phyloP scores from a whole-genome alignment of 2,329 filamentous ascomycete species.

The Trichoderma harzianum region DNA sequence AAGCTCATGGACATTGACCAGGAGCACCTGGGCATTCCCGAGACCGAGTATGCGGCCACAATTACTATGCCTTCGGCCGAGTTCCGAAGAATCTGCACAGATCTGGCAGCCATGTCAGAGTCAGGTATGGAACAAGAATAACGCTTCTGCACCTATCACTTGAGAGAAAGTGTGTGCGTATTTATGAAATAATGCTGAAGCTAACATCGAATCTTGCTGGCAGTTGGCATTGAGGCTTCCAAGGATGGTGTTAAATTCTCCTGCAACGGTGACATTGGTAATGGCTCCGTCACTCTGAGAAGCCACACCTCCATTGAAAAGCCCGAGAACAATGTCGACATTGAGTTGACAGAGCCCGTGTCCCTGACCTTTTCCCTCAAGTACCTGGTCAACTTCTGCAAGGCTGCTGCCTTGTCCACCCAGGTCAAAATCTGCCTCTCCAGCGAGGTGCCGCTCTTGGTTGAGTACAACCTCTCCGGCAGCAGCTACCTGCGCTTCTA shows the following conservation, averaged over 20 bases:
- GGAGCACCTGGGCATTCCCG: slow-evolving; percentile 96
- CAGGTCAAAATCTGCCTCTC: slow-evolving; percentile 91
- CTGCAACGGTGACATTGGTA: slow-evolving; percentile 92
- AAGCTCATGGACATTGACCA: slow-evolving; percentile 99
- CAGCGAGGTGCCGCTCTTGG: slow-evolving; percentile 90
- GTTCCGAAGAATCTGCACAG: slow-evolving; percentile 92
- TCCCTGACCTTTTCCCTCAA: slow-evolving; percentile 96
- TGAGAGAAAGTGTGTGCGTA: neutral
- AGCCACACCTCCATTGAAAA: slow-evolving; percentile 88
- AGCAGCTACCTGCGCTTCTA: slow-evolving; percentile 95
- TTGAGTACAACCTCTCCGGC: slow-evolving; percentile 80
- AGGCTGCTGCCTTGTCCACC: slow-evolving; percentile 79
- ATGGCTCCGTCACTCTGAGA: slow-evolving; percentile 87
- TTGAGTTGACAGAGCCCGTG: slow-evolving; percentile 89
- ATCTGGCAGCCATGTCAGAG: slow-evolving; percentile 88
- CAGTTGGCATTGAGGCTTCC: slow-evolving; percentile 90
- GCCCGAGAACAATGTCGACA: slow-evolving; percentile 78
- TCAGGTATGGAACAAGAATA: slow-evolving; percentile 61
- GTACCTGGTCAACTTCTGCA: slow-evolving; percentile 99
- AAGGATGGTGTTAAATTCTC: slow-evolving; percentile 98
- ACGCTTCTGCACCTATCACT: neutral
- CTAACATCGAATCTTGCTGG: slow-evolving; percentile 17
- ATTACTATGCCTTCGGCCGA: slow-evolving; percentile 84
- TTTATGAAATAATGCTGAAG: neutral
- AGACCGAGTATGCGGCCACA: slow-evolving; percentile 95